Evolutionary conservation across 306 rosid genomes (phyloP), one percentile per base, ranked within the genome.

Genomic region (Prunus mume): DNA sequence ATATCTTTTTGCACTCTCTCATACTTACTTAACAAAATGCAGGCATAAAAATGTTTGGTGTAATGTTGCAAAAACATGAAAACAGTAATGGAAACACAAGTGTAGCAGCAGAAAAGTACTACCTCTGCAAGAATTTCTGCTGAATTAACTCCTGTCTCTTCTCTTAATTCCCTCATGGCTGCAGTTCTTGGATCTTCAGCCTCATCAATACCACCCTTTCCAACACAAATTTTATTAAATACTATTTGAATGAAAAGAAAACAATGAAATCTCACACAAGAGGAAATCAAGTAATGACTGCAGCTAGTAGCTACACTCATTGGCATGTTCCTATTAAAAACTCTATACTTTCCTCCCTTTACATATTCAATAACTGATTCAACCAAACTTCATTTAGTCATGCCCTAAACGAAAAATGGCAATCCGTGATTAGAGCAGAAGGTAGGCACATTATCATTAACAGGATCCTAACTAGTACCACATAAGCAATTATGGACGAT

Each of bases 141-240:
- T 4, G 98, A 92, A 75, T 30, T 89, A 68, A 94, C 91, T 70
- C 96, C 97, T 4, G 98, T 94, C 81, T 94, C 98, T 84, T 94
- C 95, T 80, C 91, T 86, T 28, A 94, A 71, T 78, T 92, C 98
- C 74, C 97, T 86, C 57, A 90, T 76, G 72, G 90, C 95, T 56
- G 97, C 96, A 80, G 49, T 75, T 86, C 84, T 89, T 19, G 95
- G 95, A 81, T 94, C 96, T 85, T 94, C 97, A 43, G 88, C 93
- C 73, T 92, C 97, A 74, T 94, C 93, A 75, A 92, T 80, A 70
- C 97, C 98, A 50, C 97, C 98, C 97, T 89, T 78, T 45, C 73
- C 18, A 79, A 54, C 15, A 78, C 64, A 66, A 6, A 22, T 49
- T 27, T 51, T 72, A 20, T 56, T 49, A 9, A 77, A 77, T 61